Base-by-base conservation (phyloP, 805 yeast genomes). In the Kodamaea restingae region DNA sequence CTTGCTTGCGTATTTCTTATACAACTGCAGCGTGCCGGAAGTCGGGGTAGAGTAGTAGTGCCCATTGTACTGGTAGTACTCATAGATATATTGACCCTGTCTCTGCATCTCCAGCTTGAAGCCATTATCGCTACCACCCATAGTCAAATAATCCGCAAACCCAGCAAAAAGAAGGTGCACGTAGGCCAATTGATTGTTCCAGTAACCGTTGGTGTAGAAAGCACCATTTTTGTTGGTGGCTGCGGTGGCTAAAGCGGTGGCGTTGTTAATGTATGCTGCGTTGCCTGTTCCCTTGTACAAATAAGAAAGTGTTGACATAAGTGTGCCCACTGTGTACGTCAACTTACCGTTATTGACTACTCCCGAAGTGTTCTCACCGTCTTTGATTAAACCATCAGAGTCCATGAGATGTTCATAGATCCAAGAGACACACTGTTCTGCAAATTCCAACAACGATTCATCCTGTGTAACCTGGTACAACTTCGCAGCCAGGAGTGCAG, bases 81-180 rank as follows among this genome's bases (percentile, higher is more conserved):
- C 20, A 39, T 17, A 45, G 9, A 42, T 46, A 45, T 17, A 51
- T 33, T 36, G 47, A 10, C 44, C 60, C 29, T 42, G 43, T 21
- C 33, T 36, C 11, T 20, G 32, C 32, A 41, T 8, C 14, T 32
- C 32, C 7, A 35, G 15, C 6, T 32, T 3, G 4, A 55, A 27
- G 2, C 32, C 36, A 7, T 14, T 12, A 17, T 32, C 35, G 12
- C 48, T 9, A n/a, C 21, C 9, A 3, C 41, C 41, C 38, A 43
- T 8, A 18, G 40, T 40, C 18, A 51, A 20, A 15, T 49, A 40
- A 32, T 48, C 55, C 1, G 48, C 49, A 18, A 49, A 41, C 2
- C 55, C 56, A 4, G 34, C 39, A 18, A 51, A 45, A 10, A 52
- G 39, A 18, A 49, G 35, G 39, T 52, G 55, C 15, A 44, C 36